Evolutionary conservation across 306 rosid species (phyloP).

Genomic region (Vachellia pachyceras): DNA sequence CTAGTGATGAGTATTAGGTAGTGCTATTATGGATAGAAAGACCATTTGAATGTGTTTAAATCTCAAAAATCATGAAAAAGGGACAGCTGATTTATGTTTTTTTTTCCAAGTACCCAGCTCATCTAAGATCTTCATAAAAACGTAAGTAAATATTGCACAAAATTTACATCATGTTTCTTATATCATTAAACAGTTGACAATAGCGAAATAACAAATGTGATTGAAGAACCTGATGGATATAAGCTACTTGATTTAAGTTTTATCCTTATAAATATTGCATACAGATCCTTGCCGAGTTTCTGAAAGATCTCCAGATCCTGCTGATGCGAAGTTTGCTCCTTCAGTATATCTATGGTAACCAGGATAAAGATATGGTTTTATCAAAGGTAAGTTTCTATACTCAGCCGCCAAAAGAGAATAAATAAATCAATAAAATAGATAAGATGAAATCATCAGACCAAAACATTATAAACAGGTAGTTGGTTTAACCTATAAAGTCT

Average conservation of each 20-base stretch:
- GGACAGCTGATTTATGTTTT: background rate
- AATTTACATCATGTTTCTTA: too few species aligned
- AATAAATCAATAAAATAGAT: background rate
- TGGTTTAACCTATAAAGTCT: background rate
- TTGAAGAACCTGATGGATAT: too few species aligned
- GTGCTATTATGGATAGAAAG: conserved; percentile 6
- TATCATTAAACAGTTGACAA: too few species aligned
- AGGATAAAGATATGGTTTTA: background rate
- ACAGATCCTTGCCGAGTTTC: conserved; percentile 14
- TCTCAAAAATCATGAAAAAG: background rate
- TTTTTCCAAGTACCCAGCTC: background rate
- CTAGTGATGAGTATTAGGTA: conserved; percentile 33
- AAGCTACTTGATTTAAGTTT: too few species aligned
- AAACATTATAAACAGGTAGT: background rate
- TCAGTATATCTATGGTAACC: background rate
- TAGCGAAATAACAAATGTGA: too few species aligned
- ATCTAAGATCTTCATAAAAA: background rate
- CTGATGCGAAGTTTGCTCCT: background rate
- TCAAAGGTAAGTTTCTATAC: background rate
- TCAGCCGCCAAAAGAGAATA: background rate
- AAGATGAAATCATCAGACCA: background rate
- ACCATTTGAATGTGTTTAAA: conserved; percentile 37
- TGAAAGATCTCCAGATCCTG: background rate
- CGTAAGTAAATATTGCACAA: too few species aligned
- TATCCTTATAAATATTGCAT: background rate